Percentiles rank a stretch among this genome's conserved stretches.
phyloP scores from a whole-genome alignment of 2,329 filamentous ascomycete species.

The Cladophialophora yegresii region DNA sequence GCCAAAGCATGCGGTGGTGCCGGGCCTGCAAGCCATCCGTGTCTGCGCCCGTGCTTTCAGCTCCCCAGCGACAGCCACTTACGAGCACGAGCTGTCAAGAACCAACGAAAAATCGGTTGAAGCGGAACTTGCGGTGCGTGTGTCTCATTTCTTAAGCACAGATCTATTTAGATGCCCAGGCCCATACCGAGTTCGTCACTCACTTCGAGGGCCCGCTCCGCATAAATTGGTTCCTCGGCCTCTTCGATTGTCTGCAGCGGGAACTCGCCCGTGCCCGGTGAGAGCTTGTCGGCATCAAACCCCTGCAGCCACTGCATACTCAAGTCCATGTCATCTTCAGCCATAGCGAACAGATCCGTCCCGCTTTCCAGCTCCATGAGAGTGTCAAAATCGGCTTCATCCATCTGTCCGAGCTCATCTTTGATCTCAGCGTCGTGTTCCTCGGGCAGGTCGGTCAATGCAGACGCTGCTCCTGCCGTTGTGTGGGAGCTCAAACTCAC shows the following conservation, averaged over 20 bases:
- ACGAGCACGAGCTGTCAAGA: not conserved
- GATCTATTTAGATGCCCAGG: slow-evolving; percentile 7
- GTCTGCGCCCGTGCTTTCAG: not conserved
- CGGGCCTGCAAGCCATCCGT: slow-evolving; percentile 3
- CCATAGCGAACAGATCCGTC: slow-evolving; percentile 20
- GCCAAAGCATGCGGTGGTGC: slow-evolving; percentile 3
- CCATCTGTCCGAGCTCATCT: slow-evolving; percentile 28
- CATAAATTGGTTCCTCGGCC: slow-evolving; percentile 19
- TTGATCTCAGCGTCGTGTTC: slow-evolving; percentile 2
- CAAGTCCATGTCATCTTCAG: slow-evolving; percentile 29
- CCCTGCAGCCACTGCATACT: slow-evolving; percentile 33
- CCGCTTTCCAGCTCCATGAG: slow-evolving; percentile 51
- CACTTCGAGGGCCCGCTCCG: slow-evolving; percentile 21
- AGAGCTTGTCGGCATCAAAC: slow-evolving; percentile 27
- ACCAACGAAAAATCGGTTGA: not conserved
- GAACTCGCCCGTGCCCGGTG: slow-evolving; percentile 14
- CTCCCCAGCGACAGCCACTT: not conserved
- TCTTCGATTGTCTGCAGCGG: slow-evolving; percentile 15
- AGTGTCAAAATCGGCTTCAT: slow-evolving; percentile 50
- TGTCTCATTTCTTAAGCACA: not conserved
- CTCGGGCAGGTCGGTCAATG: slow-evolving; percentile 19
- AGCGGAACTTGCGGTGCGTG: not conserved
- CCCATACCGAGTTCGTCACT: slow-evolving; percentile 19
- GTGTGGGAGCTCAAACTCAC: slow-evolving; percentile 23
- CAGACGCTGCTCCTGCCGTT: slow-evolving; percentile 23